Evolutionary conservation across 176 grass and related monocot genomes (phyloP).

Genomic region (Tuctoria greenei): DNA sequence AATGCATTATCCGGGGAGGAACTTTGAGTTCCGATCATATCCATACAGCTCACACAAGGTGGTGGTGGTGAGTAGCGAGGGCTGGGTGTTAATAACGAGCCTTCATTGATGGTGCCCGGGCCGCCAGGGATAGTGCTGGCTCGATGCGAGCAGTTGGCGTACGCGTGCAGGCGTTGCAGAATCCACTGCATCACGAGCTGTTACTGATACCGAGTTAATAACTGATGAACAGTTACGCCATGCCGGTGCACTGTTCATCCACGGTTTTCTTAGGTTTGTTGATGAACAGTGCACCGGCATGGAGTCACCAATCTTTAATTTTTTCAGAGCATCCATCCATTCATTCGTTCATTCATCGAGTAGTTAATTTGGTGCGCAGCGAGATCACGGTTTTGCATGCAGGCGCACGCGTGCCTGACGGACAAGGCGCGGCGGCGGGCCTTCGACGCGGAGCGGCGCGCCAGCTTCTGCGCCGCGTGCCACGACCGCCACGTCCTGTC

Average conservation of each 20-base stretch:
- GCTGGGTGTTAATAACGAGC: neutral
- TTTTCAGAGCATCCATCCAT: neutral
- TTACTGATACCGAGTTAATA: neutral
- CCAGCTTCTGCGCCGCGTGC: conserved; percentile 66
- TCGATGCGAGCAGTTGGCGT: neutral
- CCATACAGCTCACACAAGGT: neutral
- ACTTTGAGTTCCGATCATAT: neutral
- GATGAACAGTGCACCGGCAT: neutral
- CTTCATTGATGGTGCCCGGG: neutral
- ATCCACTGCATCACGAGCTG: neutral
- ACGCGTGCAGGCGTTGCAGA: neutral
- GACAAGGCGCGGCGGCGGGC: conserved; percentile 56
- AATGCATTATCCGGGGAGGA: neutral
- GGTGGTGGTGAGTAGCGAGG: neutral
- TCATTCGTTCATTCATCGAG: neutral
- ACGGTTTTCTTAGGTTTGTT: no score
- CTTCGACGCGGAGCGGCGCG: conserved; percentile 49
- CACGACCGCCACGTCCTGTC: conserved; percentile 21
- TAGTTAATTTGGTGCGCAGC: neutral
- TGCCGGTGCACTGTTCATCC: no score
- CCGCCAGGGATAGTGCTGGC: neutral
- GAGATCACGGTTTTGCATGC: conserved; percentile 5
- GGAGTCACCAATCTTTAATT: neutral
- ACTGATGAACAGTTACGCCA: neutral
- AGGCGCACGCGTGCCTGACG: conserved; percentile 78